Evolutionary conservation across 129 eudicot species (phyloP).

Genomic region (Gnaphalium uliginosum): DNA sequence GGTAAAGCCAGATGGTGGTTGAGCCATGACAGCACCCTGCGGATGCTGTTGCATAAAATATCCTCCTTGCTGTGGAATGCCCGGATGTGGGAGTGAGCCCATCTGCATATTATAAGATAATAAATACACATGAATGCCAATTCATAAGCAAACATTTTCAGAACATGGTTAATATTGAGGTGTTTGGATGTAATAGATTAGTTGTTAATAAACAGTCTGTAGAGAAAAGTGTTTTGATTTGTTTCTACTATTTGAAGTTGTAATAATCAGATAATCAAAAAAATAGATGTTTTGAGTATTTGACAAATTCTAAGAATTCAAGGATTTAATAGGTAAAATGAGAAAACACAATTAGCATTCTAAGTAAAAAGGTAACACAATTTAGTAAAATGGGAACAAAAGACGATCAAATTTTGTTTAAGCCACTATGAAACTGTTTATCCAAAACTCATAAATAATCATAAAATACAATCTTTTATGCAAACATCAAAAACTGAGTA

Average conservation of each 20-base stretch:
- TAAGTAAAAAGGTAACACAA: not conserved
- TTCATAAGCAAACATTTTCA: not conserved
- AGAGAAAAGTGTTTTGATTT: not conserved
- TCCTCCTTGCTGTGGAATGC: slow-evolving; percentile 80
- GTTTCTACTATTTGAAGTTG: not conserved
- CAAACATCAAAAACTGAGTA: too few species aligned
- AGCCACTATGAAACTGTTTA: not conserved
- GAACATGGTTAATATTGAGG: not conserved
- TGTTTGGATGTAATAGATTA: not conserved
- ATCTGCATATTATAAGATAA: slow-evolving; percentile 50
- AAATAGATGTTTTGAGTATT: not conserved
- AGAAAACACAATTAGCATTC: not conserved
- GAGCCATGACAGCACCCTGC: slow-evolving; percentile 59
- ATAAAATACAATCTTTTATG: too few species aligned
- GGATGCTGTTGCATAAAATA: slow-evolving; percentile 73
- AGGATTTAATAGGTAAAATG: not conserved
- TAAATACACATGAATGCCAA: not conserved
- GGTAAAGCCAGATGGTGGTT: slow-evolving; percentile 59
- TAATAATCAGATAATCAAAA: not conserved
- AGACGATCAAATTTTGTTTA: not conserved
- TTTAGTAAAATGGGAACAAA: not conserved
- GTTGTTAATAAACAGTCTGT: not conserved
- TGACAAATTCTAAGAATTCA: not conserved
- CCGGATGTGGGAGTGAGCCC: slow-evolving; percentile 59
- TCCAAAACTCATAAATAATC: not conserved